A percentile compares a stretch with the other conserved stretches of the same genome.
These are phyloP conservation scores for Boletus speciosus DNA, from an alignment of 768 basidiomycete species.

Conservation along the genomic window DNA sequence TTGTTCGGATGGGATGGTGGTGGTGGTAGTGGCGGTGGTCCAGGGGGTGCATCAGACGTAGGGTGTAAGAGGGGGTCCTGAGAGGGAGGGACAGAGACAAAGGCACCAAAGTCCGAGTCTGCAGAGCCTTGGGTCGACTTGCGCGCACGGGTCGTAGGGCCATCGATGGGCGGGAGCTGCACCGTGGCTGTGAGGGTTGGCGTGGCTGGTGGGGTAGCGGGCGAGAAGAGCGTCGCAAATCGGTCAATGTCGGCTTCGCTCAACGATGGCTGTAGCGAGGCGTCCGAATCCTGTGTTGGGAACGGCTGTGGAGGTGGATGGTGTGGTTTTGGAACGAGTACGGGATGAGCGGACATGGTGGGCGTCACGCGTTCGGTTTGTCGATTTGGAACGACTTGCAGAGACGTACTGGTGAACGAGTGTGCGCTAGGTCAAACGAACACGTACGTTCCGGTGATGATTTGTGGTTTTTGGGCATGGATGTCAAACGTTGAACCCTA, in stretches of 20 bases:
- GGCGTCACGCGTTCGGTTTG: not conserved
- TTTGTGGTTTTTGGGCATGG: not conserved
- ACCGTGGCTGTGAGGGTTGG: slow-evolving; percentile 11
- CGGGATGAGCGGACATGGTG: not conserved
- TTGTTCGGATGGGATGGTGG: slow-evolving; percentile 4
- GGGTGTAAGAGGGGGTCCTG: slow-evolving; percentile 43
- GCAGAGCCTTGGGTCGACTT: slow-evolving; percentile 24
- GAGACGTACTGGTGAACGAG: not conserved
- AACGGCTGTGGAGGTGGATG: not conserved
- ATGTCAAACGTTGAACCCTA: not conserved
- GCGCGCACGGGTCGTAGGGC: not conserved
- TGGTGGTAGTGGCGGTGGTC: not conserved
- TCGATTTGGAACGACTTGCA: slow-evolving; percentile 9
- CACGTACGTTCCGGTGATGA: not conserved
- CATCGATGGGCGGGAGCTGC: not conserved
- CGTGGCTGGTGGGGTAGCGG: slow-evolving; percentile 33
- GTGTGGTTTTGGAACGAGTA: not conserved
- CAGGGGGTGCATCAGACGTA: not conserved
- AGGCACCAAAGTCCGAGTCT: slow-evolving; percentile 58
- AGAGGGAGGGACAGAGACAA: slow-evolving; percentile 51
- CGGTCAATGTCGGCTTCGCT: slow-evolving; percentile 36
- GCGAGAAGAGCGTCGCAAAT: slow-evolving; percentile 43
- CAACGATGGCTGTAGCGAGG: not conserved
- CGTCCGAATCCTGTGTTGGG: not conserved
- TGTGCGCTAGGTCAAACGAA: not conserved